Evolutionary conservation across 257 asterid genomes (phyloP).

Genomic region (Scutellaria minor): DNA sequence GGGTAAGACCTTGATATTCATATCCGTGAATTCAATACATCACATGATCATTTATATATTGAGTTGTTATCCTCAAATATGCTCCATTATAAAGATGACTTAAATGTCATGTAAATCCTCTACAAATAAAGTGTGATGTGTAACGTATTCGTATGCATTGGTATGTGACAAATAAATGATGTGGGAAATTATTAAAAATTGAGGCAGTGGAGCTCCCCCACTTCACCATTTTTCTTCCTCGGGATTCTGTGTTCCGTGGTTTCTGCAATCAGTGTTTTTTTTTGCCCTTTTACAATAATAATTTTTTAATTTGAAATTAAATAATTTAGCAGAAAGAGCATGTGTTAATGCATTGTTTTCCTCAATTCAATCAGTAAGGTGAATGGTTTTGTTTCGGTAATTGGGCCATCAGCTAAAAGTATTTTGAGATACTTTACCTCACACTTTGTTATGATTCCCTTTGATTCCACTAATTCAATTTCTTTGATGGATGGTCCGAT

Average conservation of each 20-base stretch:
- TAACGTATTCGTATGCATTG: neutral
- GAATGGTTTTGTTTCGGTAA: conserved; percentile 60
- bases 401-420: conserved; percentile 26
- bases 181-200: neutral
- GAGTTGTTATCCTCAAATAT: too few relatives aligned
- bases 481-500: too few relatives aligned
- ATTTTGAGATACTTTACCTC: too few relatives aligned
- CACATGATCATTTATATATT: too few relatives aligned
- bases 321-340: conserved; percentile 44
- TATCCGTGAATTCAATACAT: too few relatives aligned
- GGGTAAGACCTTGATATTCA: too few relatives aligned
- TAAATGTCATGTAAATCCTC: too few relatives aligned
- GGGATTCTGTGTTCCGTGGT: conserved; percentile 74
- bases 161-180: neutral
- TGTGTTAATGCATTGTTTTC: conserved; percentile 85
- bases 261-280: conserved; percentile 40
- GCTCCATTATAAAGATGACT: too few relatives aligned
- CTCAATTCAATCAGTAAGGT: conserved; percentile 52
- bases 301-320: conserved; percentile 26
- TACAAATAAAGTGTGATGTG: too few relatives aligned
- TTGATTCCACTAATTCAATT: too few relatives aligned
- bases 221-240: conserved; percentile 54
- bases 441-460: too few relatives aligned
- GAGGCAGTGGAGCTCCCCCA: neutral
- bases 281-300: neutral